These are phyloP conservation scores for Lineolata rhizophorae DNA, from an alignment of 495 filamentous ascomycete genomes.

Conservation along the genomic window DNA sequence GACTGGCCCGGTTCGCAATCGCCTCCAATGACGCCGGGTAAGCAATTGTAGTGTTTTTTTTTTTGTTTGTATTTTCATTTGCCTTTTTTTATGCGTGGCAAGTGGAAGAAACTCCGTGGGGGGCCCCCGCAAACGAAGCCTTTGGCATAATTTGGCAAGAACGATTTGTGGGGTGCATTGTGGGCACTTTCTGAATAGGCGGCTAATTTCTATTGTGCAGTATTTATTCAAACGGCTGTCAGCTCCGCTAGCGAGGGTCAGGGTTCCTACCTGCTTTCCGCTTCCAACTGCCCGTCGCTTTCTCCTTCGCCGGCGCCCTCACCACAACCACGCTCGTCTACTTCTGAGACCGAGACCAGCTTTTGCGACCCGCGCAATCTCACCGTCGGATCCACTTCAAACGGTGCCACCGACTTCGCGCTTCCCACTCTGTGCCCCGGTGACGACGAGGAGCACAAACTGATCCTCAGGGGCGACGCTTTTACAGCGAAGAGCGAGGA, in stretches of 20 bases:
- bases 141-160: too few relatives aligned
- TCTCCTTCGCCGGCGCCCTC: conserved; percentile 64
- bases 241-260: conserved; percentile 24
- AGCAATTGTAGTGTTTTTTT: conserved; percentile 17
- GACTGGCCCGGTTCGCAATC: conserved; percentile 60
- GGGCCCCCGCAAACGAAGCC: too few relatives aligned
- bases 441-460: conserved; percentile 58
- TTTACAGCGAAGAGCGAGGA: conserved; percentile 24
- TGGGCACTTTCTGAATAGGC: too few relatives aligned
- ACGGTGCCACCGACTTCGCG: conserved; percentile 35
- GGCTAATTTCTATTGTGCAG: too few relatives aligned
- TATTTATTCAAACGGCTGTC: conserved; percentile 42
- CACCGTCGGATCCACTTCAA: conserved; percentile 49
- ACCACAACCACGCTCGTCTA: conserved; percentile 44
- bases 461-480: conserved; percentile 41
- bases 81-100: conserved; percentile 2
- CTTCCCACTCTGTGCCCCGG: conserved; percentile 45
- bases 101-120: not conserved
- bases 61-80: conserved; percentile 5
- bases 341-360: conserved; percentile 48
- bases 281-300: conserved; percentile 64
- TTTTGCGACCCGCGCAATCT: conserved; percentile 91
- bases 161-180: too few relatives aligned
- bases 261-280: conserved; percentile 50
- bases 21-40: conserved; percentile 87